A percentile compares a stretch with the other conserved stretches of the same genome.
Evolutionary conservation across 176 grass and related monocot species (phyloP).

Genomic region (Lolium perenne): DNA sequence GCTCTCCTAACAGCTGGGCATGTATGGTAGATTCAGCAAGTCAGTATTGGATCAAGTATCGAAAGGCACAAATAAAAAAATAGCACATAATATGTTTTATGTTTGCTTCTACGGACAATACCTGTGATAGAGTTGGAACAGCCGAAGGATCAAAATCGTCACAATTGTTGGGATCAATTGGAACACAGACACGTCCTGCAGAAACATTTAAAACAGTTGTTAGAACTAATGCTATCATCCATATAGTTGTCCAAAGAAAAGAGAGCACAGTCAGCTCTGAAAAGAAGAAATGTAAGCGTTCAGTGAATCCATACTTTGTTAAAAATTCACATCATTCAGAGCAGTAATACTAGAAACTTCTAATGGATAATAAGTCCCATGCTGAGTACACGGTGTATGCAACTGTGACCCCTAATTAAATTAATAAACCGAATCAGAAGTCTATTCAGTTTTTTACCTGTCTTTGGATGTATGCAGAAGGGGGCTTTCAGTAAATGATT

Average conservation of each 20-base stretch:
- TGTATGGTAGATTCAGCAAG: constrained; percentile 15
- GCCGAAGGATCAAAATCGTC: constrained; percentile 85
- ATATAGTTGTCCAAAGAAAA: neutral
- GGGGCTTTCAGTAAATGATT: constrained; percentile 98
- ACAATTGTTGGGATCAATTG: constrained; percentile 82
- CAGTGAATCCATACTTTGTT: neutral
- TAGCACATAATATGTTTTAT: constrained; percentile 3
- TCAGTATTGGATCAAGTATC: constrained; percentile 21
- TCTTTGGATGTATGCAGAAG: constrained; percentile 93
- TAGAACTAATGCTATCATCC: constrained; percentile 3
- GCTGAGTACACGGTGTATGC: neutral
- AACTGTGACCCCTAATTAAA: neutral
- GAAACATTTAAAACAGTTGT: constrained; percentile 16
- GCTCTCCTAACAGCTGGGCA: constrained; percentile 77
- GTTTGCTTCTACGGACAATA: constrained; percentile 37
- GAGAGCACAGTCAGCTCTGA: neutral
- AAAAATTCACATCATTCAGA: neutral
- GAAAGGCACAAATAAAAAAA: neutral
- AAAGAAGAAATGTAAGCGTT: neutral
- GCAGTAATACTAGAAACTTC: constrained; percentile 8
- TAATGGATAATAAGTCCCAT: neutral
- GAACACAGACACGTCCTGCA: constrained; percentile 83
- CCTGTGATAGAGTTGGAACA: constrained; percentile 78
- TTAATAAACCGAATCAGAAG: neutral
- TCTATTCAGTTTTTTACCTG: constrained; percentile 54